Percentiles rank a stretch among this genome's conserved stretches.
These are phyloP conservation scores for Aspergillus felis DNA, from an alignment of 2,329 filamentous ascomycete genomes.

Conservation along the genomic window DNA sequence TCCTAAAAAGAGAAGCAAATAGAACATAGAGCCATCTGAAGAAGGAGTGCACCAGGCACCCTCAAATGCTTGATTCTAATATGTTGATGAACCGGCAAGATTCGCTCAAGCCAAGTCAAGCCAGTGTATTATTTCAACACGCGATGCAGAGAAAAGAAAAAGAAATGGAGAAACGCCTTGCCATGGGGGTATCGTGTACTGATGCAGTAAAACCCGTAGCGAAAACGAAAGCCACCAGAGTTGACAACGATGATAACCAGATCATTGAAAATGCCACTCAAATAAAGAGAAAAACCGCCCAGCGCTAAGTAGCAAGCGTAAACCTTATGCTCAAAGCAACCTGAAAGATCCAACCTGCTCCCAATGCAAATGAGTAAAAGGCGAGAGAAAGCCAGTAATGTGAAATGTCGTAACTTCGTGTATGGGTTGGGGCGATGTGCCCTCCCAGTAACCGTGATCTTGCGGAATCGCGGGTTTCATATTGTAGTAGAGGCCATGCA, in stretches of 20 bases:
- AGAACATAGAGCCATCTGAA: neutral
- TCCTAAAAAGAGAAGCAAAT: neutral
- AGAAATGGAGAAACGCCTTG: neutral
- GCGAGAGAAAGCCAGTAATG: neutral
- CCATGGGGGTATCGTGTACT: neutral
- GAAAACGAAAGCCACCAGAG: neutral
- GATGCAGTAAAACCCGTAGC: neutral
- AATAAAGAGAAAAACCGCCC: neutral
- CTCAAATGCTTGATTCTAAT: neutral
- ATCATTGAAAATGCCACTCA: neutral
- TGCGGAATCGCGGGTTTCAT: neutral
- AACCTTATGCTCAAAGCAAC: neutral
- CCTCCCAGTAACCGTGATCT: neutral
- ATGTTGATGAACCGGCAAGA: neutral
- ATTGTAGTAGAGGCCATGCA: neutral
- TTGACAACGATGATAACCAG: neutral
- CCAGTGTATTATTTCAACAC: neutral
- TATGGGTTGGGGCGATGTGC: neutral
- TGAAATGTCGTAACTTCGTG: neutral
- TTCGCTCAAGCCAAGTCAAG: neutral
- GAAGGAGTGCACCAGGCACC: neutral
- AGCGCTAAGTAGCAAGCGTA: neutral
- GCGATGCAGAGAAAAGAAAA: neutral
- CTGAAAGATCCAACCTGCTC: neutral
- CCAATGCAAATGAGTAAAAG: neutral